Percentiles rank a stretch among this genome's conserved stretches.
Evolutionary conservation across 495 filamentous ascomycete species (phyloP).

Genomic region (Penicillium arizonense): DNA sequence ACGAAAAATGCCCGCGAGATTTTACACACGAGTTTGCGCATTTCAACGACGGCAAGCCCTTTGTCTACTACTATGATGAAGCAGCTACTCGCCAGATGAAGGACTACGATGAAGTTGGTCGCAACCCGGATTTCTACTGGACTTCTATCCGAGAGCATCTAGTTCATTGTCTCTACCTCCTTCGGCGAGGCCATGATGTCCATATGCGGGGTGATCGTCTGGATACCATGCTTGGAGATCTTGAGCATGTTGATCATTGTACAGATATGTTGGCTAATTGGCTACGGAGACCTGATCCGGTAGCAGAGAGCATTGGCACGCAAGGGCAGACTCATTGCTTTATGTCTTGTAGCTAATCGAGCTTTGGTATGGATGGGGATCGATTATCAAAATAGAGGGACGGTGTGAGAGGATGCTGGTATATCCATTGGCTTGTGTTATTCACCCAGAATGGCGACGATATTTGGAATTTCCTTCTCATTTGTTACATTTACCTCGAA

Average conservation of each 20-base stretch:
- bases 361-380: no score
- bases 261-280: slow-evolving; percentile 14
- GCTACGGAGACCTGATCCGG: slow-evolving; percentile 11
- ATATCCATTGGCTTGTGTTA: no score
- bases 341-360: slow-evolving; percentile 9
- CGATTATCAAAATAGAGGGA: no score
- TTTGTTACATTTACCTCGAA: no score
- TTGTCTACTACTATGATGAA: slow-evolving; percentile 16
- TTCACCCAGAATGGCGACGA: no score
- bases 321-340: slow-evolving; percentile 15
- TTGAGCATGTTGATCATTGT: slow-evolving; percentile 18
- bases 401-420: no score
- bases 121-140: slow-evolving; percentile 12
- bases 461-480: no score
- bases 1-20: slow-evolving; percentile 11
- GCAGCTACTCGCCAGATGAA: slow-evolving; percentile 12
- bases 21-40: slow-evolving; percentile 7
- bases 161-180: slow-evolving; percentile 15
- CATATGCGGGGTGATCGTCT: slow-evolving; percentile 16
- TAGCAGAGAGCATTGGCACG: slow-evolving; percentile 7
- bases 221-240: slow-evolving; percentile 12
- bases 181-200: slow-evolving; percentile 13
- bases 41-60: slow-evolving; percentile 17
- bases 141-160: slow-evolving; percentile 13
- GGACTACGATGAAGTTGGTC: slow-evolving; percentile 12